A percentile compares a stretch with the other conserved stretches of the same genome.
Evolutionary conservation across 805 yeast species (phyloP).

Genomic region (Cyberlindnera americana): DNA sequence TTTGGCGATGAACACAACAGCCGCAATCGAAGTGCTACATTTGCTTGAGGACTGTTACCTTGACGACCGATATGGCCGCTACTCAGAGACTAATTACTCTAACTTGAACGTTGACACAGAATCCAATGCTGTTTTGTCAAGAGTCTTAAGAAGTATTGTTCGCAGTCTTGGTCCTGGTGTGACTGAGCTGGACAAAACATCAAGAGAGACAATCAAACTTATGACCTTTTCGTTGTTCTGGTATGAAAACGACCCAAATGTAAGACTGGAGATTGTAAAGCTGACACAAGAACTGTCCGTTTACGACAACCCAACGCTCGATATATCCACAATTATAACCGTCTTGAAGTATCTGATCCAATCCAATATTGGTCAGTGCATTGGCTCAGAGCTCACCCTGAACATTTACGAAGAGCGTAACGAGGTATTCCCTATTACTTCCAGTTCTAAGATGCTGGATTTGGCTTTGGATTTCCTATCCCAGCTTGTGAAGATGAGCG

Average conservation of each 20-base stretch:
- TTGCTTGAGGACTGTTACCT: conserved; percentile 38
- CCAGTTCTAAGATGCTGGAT: conserved; percentile 37
- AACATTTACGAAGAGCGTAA: conserved; percentile 38
- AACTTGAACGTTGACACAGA: conserved; percentile 47
- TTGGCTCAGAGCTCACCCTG: conserved; percentile 27
- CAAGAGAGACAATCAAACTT: conserved; percentile 34
- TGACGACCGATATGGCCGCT: conserved; percentile 48
- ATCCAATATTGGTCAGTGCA: conserved; percentile 30
- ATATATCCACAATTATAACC: conserved; percentile 28
- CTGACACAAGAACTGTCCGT: conserved; percentile 44
- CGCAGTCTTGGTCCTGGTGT: conserved; percentile 59
- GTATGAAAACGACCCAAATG: conserved; percentile 31
- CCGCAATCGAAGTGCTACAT: conserved; percentile 42
- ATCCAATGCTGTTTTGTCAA: conserved; percentile 41
- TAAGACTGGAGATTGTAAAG: conserved; percentile 36
- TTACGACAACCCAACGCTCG: conserved; percentile 39
- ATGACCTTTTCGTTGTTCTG: conserved; percentile 33
- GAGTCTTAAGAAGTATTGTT: conserved; percentile 42
- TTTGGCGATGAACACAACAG: conserved; percentile 39
- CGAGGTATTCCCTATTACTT: conserved; percentile 42
- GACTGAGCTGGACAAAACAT: conserved; percentile 28
- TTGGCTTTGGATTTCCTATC: conserved; percentile 53
- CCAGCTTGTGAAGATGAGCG: conserved; percentile 54
- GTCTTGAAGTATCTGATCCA: conserved; percentile 31
- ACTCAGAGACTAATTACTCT: conserved; percentile 39